Evolutionary conservation across 2,329 filamentous ascomycete species (phyloP), one percentile per base, ranked within the genome.

Genomic region (Hymenoscyphus scutula): DNA sequence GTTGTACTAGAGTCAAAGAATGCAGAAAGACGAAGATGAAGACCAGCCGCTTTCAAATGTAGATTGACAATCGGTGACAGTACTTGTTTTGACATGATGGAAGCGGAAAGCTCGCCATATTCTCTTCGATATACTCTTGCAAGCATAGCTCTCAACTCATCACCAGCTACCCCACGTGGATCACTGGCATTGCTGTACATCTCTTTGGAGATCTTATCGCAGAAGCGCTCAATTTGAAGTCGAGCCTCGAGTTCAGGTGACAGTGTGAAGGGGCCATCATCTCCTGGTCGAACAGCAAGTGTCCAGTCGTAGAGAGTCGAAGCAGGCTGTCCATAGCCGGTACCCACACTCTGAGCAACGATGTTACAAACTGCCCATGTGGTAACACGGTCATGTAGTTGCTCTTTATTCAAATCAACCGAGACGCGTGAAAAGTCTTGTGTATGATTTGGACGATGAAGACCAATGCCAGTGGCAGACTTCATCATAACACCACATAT

Each of bases 331-430:
- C 90, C 90, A 70, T 92, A 91, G 23, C 90, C 90, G 3, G 91
- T 94, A n/a, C 89, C 90, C 53, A 93, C 85, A 61, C 86, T 88
- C 71, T 94, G 90, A 25, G 90, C 88, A 37, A 93, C 90, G 67
- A 94, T 89, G 72, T 95, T 95, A 78, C 90, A 92, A 3, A 91
- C 89, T 1, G 90, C 90, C 90, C 90, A 95, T 1, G 90, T 94
- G 58, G 86, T 86, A 53, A 93, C 85, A 41, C 91, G 83, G 72
- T 95, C 90, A 68, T 89, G 85, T 62, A 93, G 84, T 70, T 93
- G 90, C 72, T 93, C 90, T 70, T 89, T 89, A 69, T 90, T 89
- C 45, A 94, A 79, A 68, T 92, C 88, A 34, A 91, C 81, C 1
- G 86, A 88, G 30, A 90, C 88, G 57, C 90, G 81, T 1, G 89